Conservation (phyloP, 768 basidiomycete genomes). For the Saitozyma podzolica region DNA sequence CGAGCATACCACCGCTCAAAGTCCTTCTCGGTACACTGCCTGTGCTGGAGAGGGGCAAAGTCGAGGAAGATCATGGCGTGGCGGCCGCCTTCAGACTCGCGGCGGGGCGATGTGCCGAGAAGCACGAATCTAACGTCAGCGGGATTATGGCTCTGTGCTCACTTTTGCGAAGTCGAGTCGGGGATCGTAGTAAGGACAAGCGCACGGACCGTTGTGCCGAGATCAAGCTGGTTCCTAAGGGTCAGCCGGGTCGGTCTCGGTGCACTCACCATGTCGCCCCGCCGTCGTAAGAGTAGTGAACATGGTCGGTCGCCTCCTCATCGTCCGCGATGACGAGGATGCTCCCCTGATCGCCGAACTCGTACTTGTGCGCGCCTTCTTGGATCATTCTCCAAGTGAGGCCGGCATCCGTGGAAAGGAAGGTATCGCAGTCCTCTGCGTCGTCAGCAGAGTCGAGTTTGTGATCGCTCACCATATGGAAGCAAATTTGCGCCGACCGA, state of each 20-base stretch:
- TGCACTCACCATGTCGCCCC: constrained; percentile 74
- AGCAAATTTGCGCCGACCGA: constrained; percentile 69
- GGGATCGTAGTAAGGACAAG: constrained; percentile 82
- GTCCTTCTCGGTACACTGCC: constrained; percentile 70
- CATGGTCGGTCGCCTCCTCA: constrained; percentile 68
- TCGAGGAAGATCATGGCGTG: constrained; percentile 79
- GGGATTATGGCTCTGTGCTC: neutral
- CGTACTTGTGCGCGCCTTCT: constrained; percentile 82
- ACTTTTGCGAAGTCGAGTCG: constrained; percentile 92
- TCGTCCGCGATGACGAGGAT: constrained; percentile 79
- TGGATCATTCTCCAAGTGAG: constrained; percentile 78
- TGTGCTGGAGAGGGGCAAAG: constrained; percentile 67
- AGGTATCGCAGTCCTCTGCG: constrained; percentile 78
- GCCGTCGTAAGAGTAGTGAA: constrained; percentile 78
- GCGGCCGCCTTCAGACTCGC: constrained; percentile 58
- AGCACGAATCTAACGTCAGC: constrained; percentile 64
- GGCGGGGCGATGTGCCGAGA: constrained; percentile 70
- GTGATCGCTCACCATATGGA: constrained; percentile 58
- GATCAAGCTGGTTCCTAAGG: constrained; percentile 66
- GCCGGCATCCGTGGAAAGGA: constrained; percentile 86
- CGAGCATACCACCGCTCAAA: constrained; percentile 88
- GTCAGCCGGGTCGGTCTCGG: neutral
- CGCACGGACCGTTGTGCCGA: constrained; percentile 71
- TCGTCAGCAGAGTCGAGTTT: constrained; percentile 9
- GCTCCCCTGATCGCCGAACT: constrained; percentile 89